Conservation (phyloP, 208 protist species). For the Leishmania braziliensis region DNA sequence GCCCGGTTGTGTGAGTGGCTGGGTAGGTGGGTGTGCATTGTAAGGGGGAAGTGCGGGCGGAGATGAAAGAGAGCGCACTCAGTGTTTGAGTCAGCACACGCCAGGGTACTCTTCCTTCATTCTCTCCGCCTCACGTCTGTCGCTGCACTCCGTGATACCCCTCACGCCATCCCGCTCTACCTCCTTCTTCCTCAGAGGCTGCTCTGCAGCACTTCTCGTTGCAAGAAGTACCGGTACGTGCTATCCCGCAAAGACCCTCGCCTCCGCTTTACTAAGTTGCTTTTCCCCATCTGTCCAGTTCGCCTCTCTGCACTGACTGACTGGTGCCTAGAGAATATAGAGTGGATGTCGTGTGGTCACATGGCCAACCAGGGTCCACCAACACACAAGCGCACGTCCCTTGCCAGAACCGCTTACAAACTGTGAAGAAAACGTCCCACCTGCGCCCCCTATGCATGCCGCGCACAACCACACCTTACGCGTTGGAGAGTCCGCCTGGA, state of each 20-base stretch:
- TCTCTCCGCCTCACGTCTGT: not conserved
- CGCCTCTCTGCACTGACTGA: not conserved
- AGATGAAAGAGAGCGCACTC: not conserved
- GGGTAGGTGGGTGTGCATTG: not conserved
- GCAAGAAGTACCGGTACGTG: not conserved
- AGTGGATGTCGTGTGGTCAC: not conserved
- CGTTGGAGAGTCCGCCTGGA: constrained; percentile 59
- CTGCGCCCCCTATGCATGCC: not conserved
- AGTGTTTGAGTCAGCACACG: not conserved
- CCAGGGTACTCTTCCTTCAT: not conserved
- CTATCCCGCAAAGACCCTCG: not conserved
- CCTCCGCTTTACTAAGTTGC: not conserved
- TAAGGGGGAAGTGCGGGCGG: not conserved
- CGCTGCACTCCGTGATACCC: not conserved
- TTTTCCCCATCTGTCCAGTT: too few relatives aligned
- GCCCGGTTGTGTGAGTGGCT: not conserved
- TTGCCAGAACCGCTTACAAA: not conserved
- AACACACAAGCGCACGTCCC: not conserved
- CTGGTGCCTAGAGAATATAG: not conserved
- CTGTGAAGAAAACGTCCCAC: not conserved
- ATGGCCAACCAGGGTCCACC: not conserved
- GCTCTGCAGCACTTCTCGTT: not conserved
- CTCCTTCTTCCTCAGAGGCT: not conserved
- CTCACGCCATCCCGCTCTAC: too few relatives aligned
- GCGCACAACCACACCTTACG: constrained; percentile 8